Evolutionary conservation across 208 protist genomes (phyloP).

Genomic region (Angomonas ambiguus): DNA sequence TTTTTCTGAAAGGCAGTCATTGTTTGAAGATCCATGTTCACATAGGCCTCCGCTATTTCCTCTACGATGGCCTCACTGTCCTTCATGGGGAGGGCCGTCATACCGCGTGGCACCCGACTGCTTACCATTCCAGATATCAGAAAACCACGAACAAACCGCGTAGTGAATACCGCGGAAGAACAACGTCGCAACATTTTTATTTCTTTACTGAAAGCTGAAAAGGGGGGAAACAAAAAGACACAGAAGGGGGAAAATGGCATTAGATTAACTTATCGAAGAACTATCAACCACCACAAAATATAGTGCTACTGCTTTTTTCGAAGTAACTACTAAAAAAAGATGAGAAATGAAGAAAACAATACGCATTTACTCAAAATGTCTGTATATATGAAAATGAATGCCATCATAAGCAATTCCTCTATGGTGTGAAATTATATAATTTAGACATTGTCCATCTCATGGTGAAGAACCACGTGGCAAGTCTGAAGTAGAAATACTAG

Average conservation of each 20-base stretch:
- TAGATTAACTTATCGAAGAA: not conserved
- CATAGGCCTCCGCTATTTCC: constrained; percentile 58
- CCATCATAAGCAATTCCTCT: not conserved
- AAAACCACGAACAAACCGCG: not conserved
- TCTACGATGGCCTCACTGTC: constrained; percentile 50
- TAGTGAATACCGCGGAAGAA: not conserved
- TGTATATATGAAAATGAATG: constrained; percentile 8
- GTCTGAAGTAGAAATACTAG: not conserved
- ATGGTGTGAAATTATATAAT: not conserved
- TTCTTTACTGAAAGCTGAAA: not conserved
- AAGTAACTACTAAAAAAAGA: too few species aligned
- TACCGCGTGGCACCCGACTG: constrained; percentile 40
- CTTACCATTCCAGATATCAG: constrained; percentile 38
- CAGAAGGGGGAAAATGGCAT: not conserved
- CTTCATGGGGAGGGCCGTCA: constrained; percentile 30
- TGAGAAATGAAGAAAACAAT: too few species aligned
- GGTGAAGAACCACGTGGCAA: constrained; percentile 3
- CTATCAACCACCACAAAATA: too few species aligned
- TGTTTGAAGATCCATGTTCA: constrained; percentile 57
- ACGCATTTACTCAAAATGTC: too few species aligned
- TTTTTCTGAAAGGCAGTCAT: constrained; percentile 51
- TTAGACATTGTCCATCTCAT: not conserved
- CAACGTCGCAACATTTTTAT: not conserved
- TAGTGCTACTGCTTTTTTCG: too few species aligned
- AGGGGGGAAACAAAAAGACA: constrained; percentile 9